These are phyloP conservation scores for Neurospora sp. DNA, from an alignment of 495 filamentous ascomycete species.

Conservation along the genomic window DNA sequence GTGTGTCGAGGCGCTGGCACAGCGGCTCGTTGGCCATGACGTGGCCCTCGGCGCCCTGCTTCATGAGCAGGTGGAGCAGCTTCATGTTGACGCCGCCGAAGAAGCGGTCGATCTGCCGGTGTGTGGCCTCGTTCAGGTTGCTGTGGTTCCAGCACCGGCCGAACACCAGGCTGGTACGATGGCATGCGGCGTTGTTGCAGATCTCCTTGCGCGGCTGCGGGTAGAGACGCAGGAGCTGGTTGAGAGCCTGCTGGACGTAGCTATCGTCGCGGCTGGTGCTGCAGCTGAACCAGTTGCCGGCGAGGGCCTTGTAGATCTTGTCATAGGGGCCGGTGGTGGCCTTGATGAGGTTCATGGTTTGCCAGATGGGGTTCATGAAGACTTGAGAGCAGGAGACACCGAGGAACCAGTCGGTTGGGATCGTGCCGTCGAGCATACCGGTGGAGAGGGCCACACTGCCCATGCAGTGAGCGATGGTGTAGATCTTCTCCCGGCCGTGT, in stretches of 20 bases:
- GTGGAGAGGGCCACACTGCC: slow-evolving; percentile 49
- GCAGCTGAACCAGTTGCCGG: slow-evolving; percentile 46
- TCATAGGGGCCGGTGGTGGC: slow-evolving; percentile 37
- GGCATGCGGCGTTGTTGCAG: slow-evolving; percentile 54
- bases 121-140: slow-evolving; percentile 54
- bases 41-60: slow-evolving; percentile 41
- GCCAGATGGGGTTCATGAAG: slow-evolving; percentile 56
- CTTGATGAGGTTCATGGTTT: slow-evolving; percentile 49
- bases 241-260: slow-evolving; percentile 39
- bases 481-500: slow-evolving; percentile 31
- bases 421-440: slow-evolving; percentile 56
- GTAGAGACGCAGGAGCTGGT: slow-evolving; percentile 51
- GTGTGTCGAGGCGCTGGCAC: slow-evolving; percentile 36
- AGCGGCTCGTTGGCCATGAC: slow-evolving; percentile 42
- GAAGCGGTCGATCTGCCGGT: slow-evolving; percentile 51
- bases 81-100: slow-evolving; percentile 54
- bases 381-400: slow-evolving; percentile 56
- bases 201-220: slow-evolving; percentile 46
- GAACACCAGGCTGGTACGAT: slow-evolving; percentile 49
- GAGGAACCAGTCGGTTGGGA: slow-evolving; percentile 45
- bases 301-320: slow-evolving; percentile 33
- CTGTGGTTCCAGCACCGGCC: slow-evolving; percentile 56
- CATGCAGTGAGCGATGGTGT: slow-evolving; percentile 58
- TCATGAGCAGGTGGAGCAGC: slow-evolving; percentile 46
- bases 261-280: slow-evolving; percentile 36